Evolutionary conservation across 2,329 filamentous ascomycete genomes (phyloP).

Genomic region (Ceratocystiopsis sp.): DNA sequence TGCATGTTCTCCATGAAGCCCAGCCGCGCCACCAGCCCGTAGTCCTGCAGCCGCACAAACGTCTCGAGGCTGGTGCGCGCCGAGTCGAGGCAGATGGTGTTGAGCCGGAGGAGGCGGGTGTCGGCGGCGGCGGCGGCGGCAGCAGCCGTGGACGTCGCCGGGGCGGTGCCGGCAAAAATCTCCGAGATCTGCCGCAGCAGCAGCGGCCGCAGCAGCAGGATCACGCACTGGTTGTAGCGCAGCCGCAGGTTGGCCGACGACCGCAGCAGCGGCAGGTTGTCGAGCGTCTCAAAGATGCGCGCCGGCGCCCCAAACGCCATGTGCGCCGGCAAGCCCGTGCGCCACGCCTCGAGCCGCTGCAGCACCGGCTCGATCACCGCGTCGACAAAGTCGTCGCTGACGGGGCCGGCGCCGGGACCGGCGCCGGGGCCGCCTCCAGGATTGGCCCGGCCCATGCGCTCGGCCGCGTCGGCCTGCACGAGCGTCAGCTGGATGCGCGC

Average conservation of each 20-base stretch:
- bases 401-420: not conserved
- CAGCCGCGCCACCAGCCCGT: not conserved
- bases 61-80: not conserved
- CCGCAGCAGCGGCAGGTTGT: not conserved
- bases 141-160: not conserved
- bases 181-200: constrained; percentile 1
- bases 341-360: not conserved
- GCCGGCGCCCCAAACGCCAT: not conserved
- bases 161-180: not conserved
- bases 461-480: constrained; percentile 1
- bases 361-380: not conserved
- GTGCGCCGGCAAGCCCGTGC: not conserved
- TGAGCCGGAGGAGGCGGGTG: too few species aligned
- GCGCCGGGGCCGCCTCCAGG: too few species aligned
- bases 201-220: constrained; percentile 2
- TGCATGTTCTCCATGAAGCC: constrained; percentile 5
- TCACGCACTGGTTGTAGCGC: constrained; percentile 4
- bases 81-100: not conserved
- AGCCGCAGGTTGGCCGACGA: constrained; percentile 1
- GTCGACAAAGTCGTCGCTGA: not conserved
- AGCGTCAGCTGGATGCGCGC: constrained; percentile 3
- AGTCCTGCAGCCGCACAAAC: not conserved
- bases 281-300: not conserved
- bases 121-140: too few species aligned
- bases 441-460: not conserved